phyloP scores from a whole-genome alignment of 176 grass and related monocot genomes.

The Saccharum spontaneum region DNA sequence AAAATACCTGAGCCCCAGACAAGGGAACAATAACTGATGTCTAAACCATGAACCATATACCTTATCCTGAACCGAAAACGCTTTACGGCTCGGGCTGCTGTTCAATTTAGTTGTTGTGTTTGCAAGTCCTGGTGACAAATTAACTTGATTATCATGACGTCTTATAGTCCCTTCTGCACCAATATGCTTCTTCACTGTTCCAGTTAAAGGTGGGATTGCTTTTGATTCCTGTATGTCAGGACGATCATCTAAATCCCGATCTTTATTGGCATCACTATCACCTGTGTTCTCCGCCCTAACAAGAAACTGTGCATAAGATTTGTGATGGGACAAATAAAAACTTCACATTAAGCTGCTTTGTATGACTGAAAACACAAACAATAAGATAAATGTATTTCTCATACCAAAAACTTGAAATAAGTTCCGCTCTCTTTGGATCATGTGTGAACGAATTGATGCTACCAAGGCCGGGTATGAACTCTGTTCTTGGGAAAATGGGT shows the following conservation, averaged over 20 bases:
- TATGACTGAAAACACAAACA: not conserved
- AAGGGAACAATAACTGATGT: not conserved
- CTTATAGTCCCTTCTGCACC: conserved; percentile 43
- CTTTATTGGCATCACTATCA: conserved; percentile 65
- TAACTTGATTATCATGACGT: conserved; percentile 38
- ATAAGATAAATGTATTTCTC: conserved; percentile 19
- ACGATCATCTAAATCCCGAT: conserved; percentile 48
- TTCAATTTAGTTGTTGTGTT: conserved; percentile 50
- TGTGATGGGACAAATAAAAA: not conserved
- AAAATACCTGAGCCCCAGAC: not conserved
- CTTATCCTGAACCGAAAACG: conserved; percentile 99
- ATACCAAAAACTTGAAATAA: conserved; percentile 68
- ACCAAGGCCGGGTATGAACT: conserved; percentile 95
- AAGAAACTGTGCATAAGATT: conserved; percentile 29
- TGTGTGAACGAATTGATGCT: conserved; percentile 90
- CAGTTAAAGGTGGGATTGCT: conserved; percentile 34
- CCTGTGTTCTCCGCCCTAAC: conserved; percentile 69
- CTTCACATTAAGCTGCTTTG: not conserved
- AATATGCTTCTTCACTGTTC: conserved; percentile 39
- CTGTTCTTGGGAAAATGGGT: conserved; percentile 60
- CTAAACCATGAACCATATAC: conserved; percentile 38
- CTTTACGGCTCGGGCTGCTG: conserved; percentile 71
- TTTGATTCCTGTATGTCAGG: conserved; percentile 45
- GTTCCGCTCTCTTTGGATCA: conserved; percentile 70
- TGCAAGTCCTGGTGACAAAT: conserved; percentile 29